These are phyloP conservation scores for Pezicula neosporulosa DNA, from an alignment of 2,329 filamentous ascomycete genomes.

Conservation along the genomic window DNA sequence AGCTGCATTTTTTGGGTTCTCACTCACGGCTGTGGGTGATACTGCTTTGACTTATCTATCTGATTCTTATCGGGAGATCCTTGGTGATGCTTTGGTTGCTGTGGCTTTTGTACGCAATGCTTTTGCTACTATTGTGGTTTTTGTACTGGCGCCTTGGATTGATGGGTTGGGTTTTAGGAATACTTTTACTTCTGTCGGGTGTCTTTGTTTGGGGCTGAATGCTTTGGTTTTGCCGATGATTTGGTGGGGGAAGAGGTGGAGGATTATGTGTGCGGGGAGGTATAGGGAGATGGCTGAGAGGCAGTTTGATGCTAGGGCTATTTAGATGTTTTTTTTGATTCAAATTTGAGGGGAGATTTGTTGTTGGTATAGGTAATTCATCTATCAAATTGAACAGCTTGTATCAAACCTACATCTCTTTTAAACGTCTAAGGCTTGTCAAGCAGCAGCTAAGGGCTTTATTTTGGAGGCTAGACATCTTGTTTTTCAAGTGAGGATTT, in stretches of 20 bases:
- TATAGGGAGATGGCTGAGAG: background rate
- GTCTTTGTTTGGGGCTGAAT: background rate
- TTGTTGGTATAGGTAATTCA: no score
- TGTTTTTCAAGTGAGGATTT: no score
- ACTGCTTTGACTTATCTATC: conserved; percentile 6
- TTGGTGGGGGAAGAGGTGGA: background rate
- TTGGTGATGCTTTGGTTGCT: conserved; percentile 1
- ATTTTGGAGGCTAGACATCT: no score
- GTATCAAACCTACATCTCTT: no score
- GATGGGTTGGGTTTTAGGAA: background rate
- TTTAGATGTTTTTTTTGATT: no score
- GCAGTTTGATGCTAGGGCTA: background rate
- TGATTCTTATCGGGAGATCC: conserved; percentile 17
- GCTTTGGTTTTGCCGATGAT: background rate
- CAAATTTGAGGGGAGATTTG: no score
- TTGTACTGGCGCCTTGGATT: background rate
- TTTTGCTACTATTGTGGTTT: background rate
- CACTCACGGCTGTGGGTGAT: background rate
- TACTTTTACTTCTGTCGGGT: background rate
- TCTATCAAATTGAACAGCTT: no score
- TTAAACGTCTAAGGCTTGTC: no score
- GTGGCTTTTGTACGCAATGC: background rate
- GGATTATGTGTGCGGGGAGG: background rate
- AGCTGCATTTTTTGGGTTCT: conserved; percentile 6
- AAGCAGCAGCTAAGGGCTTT: no score